Percentiles rank a stretch among this genome's conserved stretches.
phyloP scores from a whole-genome alignment of 2,329 filamentous ascomycete genomes.

The Elsinoe fawcettii region DNA sequence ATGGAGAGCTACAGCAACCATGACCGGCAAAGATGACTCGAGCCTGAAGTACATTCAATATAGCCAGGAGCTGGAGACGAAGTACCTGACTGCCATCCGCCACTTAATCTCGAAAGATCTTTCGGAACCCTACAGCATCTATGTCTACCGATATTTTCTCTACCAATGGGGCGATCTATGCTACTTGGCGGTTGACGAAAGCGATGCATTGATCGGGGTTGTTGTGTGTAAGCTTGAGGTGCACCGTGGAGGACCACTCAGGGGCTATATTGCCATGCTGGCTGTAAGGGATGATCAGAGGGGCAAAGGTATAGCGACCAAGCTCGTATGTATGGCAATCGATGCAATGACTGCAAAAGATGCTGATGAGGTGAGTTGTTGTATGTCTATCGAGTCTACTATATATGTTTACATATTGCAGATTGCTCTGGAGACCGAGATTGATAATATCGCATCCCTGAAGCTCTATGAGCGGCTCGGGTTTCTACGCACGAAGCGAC shows the following conservation, averaged over 20 bases:
- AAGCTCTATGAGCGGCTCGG: constrained; percentile 88
- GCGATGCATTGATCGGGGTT: constrained; percentile 67
- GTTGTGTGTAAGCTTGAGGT: constrained; percentile 91
- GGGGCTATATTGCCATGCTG: constrained; percentile 97
- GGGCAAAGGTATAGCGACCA: constrained; percentile 76
- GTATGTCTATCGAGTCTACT: neutral
- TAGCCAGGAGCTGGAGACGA: constrained; percentile 50
- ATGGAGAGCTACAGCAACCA: constrained; percentile 6
- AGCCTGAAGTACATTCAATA: constrained; percentile 41
- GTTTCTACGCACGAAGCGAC: constrained; percentile 82
- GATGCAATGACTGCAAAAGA: constrained; percentile 77
- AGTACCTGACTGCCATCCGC: constrained; percentile 76
- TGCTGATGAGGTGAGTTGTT: constrained; percentile 65
- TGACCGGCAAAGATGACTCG: constrained; percentile 18
- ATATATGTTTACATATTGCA: constrained; percentile 22
- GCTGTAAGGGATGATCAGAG: constrained; percentile 77
- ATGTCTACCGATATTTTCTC: constrained; percentile 96
- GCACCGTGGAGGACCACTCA: constrained; percentile 75
- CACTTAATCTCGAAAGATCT: constrained; percentile 91
- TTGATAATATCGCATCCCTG: constrained; percentile 82
- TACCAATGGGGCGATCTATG: constrained; percentile 98
- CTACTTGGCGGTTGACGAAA: constrained; percentile 53
- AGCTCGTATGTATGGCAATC: constrained; percentile 80
- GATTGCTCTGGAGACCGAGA: constrained; percentile 92
- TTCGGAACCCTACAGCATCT: constrained; percentile 97